These are phyloP conservation scores for Macrophomina phaseolina DNA, from an alignment of 2,329 filamentous ascomycete genomes.

Conservation along the genomic window DNA sequence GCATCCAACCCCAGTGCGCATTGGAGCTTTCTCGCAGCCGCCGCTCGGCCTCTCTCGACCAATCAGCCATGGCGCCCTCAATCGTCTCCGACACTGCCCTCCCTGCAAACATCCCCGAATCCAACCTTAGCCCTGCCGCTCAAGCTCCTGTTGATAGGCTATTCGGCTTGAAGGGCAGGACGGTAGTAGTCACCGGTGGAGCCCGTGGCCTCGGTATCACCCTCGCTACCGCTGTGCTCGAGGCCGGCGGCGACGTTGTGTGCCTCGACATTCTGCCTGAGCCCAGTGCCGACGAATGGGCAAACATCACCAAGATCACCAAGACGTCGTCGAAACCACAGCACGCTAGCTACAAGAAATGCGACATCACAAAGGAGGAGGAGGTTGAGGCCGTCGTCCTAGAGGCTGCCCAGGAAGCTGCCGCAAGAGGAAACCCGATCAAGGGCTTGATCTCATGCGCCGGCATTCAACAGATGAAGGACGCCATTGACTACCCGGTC, in stretches of 20 bases:
- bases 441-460: constrained; percentile 38
- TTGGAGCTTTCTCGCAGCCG: constrained; percentile 1
- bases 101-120: constrained; percentile 12
- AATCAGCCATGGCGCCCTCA: constrained; percentile 18
- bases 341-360: constrained; percentile 31
- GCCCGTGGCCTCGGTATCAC: constrained; percentile 36
- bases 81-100: constrained; percentile 23
- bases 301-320: background rate
- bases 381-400: constrained; percentile 31
- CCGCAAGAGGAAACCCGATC: constrained; percentile 32
- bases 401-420: constrained; percentile 23
- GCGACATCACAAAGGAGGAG: constrained; percentile 36
- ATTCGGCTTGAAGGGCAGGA: constrained; percentile 13
- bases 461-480: constrained; percentile 39
- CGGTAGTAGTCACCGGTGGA: constrained; percentile 37
- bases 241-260: constrained; percentile 36
- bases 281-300: constrained; percentile 15
- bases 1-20: background rate
- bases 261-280: constrained; percentile 21
- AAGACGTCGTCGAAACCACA: constrained; percentile 3
- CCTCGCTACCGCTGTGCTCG: constrained; percentile 35
- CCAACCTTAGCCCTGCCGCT: constrained; percentile 14
- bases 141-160: constrained; percentile 17
- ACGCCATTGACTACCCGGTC: constrained; percentile 42
- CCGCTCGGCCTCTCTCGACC: background rate